Conservation (phyloP, 352 stramenopile genomes). For the Phytophthora quininea region DNA sequence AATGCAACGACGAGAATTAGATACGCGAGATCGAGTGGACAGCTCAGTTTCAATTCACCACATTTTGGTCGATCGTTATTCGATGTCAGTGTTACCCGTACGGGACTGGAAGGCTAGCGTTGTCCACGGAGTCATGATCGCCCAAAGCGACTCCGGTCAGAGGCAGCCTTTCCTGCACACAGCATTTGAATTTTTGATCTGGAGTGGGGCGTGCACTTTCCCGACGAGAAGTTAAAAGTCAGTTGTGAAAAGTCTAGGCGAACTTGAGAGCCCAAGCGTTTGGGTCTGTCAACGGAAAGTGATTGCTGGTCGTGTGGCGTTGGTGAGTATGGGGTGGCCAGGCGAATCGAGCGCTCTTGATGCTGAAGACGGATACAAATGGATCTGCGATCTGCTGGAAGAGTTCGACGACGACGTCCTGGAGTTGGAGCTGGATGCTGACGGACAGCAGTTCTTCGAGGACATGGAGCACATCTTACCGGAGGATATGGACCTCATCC, state of each 20-base stretch:
- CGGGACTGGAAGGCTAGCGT: not conserved
- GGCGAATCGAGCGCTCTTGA: not conserved
- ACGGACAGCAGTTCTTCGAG: conserved; percentile 40
- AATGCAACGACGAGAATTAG: conserved; percentile 10
- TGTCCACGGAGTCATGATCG: not conserved
- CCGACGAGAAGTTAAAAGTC: not conserved
- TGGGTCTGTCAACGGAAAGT: not conserved
- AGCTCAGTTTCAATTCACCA: not conserved
- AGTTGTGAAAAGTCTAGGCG: not conserved
- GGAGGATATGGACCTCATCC: conserved; percentile 26
- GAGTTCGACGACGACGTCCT: conserved; percentile 35
- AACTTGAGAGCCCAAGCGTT: not conserved
- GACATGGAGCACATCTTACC: conserved; percentile 14
- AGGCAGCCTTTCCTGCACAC: not conserved
- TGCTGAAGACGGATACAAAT: conserved; percentile 24
- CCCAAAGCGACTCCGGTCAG: not conserved
- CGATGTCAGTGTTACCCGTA: not conserved
- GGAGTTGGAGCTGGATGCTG: conserved; percentile 40
- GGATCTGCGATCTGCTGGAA: conserved; percentile 33
- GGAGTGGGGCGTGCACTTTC: not conserved
- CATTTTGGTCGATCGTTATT: not conserved
- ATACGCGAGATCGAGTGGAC: not conserved
- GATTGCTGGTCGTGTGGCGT: not conserved
- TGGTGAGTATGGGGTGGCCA: conserved; percentile 13
- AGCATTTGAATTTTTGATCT: not conserved